phyloP scores from a whole-genome alignment of 2,329 filamentous ascomycete species.

The Colletotrichum scovillei region DNA sequence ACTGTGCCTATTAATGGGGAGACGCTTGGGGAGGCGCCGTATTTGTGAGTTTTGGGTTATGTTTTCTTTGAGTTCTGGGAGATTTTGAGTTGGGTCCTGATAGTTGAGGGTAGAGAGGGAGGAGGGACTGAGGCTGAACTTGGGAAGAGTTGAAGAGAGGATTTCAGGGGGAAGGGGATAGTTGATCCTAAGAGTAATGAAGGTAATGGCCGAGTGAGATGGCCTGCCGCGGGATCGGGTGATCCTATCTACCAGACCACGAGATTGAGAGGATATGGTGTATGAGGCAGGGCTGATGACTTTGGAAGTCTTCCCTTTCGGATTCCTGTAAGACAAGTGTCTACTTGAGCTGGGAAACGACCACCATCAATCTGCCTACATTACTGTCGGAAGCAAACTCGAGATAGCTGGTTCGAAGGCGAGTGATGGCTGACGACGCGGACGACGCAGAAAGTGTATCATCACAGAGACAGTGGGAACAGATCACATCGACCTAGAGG shows the following conservation, averaged over 20 bases:
- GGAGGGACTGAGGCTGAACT: background rate
- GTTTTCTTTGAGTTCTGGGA: background rate
- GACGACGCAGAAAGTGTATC: constrained; percentile 38
- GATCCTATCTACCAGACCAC: background rate
- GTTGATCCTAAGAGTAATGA: background rate
- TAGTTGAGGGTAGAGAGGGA: background rate
- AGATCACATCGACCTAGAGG: constrained; percentile 40
- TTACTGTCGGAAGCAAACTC: background rate
- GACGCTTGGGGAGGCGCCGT: constrained; percentile 36
- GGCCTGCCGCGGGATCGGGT: background rate
- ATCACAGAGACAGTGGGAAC: constrained; percentile 40
- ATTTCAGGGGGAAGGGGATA: background rate
- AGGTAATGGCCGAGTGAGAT: background rate
- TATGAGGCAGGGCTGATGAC: too few relatives aligned
- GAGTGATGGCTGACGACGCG: background rate
- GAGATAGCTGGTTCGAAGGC: background rate
- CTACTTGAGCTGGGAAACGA: background rate
- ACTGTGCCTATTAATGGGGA: constrained; percentile 37
- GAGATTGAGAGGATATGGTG: too few relatives aligned
- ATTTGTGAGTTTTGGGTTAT: constrained; percentile 34
- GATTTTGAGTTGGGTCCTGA: too few relatives aligned
- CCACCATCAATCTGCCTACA: background rate
- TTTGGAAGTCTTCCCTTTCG: too few relatives aligned
- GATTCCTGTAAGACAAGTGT: too few relatives aligned
- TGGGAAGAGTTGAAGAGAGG: background rate